A percentile compares a stretch with the other conserved stretches of the same genome.
Evolutionary conservation across 495 filamentous ascomycete genomes (phyloP).

Genomic region (Endocarpon pusillum): DNA sequence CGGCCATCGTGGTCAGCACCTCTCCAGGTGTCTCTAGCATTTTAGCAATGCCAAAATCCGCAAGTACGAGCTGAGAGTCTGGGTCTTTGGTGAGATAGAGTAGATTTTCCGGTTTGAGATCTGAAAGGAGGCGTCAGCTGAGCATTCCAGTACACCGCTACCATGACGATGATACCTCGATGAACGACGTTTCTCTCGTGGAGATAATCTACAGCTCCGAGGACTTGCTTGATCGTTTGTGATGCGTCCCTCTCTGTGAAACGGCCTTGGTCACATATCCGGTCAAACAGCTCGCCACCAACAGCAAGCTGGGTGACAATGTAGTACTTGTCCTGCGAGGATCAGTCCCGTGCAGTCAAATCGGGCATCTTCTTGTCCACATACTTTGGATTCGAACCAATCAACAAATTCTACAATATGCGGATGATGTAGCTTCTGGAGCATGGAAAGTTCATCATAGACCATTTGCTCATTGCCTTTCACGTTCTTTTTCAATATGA

Average conservation of each 20-base stretch:
- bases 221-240: conserved; percentile 86
- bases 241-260: conserved; percentile 99
- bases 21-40: conserved; percentile 84
- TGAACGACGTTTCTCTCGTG: conserved; percentile 94
- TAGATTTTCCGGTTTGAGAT: conserved; percentile 96
- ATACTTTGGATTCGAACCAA: conserved; percentile 89
- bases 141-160: too few relatives aligned
- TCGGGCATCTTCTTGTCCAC: conserved; percentile 5
- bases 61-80: conserved; percentile 75
- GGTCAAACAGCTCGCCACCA: conserved; percentile 92
- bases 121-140: conserved; percentile 24
- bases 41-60: conserved; percentile 98
- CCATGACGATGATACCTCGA: conserved; percentile 49
- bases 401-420: conserved; percentile 97
- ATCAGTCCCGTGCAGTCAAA: background rate
- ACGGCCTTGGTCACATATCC: conserved; percentile 94
- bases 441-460: conserved; percentile 85
- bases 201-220: conserved; percentile 88
- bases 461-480: conserved; percentile 98
- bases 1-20: conserved; percentile 94
- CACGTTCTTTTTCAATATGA: conserved; percentile 99
- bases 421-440: conserved; percentile 77
- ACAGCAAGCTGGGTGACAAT: conserved; percentile 96
- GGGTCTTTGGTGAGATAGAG: conserved; percentile 69
- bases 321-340: conserved; percentile 88